These are phyloP conservation scores for Heterobasidion occidentale DNA, from an alignment of 1,284 basidiomycete genomes.

Conservation along the genomic window DNA sequence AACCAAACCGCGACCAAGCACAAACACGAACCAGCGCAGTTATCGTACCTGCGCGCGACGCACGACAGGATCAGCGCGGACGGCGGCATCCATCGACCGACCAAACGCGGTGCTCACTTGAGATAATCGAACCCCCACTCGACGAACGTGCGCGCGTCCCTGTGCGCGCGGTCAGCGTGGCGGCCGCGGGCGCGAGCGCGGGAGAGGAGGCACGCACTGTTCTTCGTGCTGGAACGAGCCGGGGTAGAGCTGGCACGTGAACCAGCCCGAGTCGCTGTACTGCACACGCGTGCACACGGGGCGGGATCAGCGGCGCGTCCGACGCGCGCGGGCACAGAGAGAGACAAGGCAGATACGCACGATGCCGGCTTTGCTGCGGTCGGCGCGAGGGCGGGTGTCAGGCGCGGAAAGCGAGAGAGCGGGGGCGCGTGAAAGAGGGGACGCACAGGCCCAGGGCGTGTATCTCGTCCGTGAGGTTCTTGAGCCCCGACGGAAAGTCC, in stretches of 20 bases:
- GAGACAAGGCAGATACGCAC: too few relatives aligned
- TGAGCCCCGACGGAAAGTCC: constrained; percentile 45
- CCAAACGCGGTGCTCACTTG: constrained; percentile 43
- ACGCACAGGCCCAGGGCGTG: constrained; percentile 46
- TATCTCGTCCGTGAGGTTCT: constrained; percentile 38
- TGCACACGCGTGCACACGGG: constrained; percentile 13
- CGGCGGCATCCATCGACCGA: too few relatives aligned
- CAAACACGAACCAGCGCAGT: constrained; percentile 5
- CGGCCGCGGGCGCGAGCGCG: too few relatives aligned
- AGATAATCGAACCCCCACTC: constrained; percentile 55
- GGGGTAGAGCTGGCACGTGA: constrained; percentile 39
- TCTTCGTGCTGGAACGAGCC: constrained; percentile 42
- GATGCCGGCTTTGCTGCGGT: constrained; percentile 8
- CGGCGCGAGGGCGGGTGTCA: too few relatives aligned
- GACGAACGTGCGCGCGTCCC: constrained; percentile 41
- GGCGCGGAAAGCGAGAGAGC: background rate
- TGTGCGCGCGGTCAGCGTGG: too few relatives aligned
- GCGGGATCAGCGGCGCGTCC: background rate
- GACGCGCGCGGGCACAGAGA: background rate
- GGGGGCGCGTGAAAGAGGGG: background rate
- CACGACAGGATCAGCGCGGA: background rate
- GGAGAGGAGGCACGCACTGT: constrained; percentile 16
- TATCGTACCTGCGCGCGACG: constrained; percentile 3
- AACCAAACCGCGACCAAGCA: background rate
- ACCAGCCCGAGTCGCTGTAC: constrained; percentile 47